phyloP scores from a whole-genome alignment of 331 rosid species.

The Acacia concinna region DNA sequence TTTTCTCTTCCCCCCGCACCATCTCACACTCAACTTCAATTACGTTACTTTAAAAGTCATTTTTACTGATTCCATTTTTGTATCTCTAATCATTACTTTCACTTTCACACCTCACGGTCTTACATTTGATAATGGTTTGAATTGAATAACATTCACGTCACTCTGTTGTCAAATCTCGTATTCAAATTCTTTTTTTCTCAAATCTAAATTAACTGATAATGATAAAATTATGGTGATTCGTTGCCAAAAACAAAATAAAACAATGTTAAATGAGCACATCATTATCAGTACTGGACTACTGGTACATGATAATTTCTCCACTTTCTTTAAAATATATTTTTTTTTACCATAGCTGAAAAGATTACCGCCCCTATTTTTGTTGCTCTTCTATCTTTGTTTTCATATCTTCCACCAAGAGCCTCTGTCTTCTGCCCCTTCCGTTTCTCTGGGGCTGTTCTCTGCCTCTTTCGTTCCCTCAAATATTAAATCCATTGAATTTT shows the following conservation, averaged over 20 bases:
- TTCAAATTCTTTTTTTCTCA: neutral
- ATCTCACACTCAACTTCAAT: neutral
- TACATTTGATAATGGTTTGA: neutral
- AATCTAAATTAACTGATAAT: neutral
- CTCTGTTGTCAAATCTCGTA: neutral
- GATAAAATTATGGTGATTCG: neutral
- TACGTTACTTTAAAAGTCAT: neutral
- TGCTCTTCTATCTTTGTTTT: slow-evolving; percentile 17
- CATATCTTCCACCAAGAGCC: slow-evolving; percentile 49
- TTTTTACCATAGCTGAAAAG: slow-evolving; percentile 45
- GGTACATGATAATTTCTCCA: neutral
- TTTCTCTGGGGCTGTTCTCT: slow-evolving; percentile 46
- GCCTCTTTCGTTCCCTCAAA: slow-evolving; percentile 34
- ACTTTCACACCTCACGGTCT: neutral
- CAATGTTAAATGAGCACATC: neutral
- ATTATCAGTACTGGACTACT: too few relatives aligned
- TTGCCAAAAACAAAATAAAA: neutral
- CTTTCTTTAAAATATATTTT: neutral
- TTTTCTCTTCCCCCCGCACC: neutral
- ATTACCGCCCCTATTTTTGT: slow-evolving; percentile 43
- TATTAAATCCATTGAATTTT: neutral
- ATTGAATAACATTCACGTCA: neutral
- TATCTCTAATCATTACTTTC: neutral
- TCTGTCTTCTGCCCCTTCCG: slow-evolving; percentile 45
- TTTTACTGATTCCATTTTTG: neutral